Evolutionary conservation across 768 basidiomycete species (phyloP).

Genomic region (Chalciporus sphaerocephalus): DNA sequence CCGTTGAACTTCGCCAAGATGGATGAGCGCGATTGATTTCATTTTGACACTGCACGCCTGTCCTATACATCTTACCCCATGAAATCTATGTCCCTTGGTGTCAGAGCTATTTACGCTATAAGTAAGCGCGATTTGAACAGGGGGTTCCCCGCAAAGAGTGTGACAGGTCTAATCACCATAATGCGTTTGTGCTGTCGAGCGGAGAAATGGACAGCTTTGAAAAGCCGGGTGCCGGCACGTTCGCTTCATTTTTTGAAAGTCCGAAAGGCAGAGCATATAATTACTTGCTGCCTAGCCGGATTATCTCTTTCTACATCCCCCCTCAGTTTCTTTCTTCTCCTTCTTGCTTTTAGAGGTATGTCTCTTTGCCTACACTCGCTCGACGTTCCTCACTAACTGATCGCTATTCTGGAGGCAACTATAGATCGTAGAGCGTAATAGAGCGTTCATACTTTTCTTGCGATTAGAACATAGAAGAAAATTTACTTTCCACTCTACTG

Average conservation of each 20-base stretch:
- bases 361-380: not conserved
- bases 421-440: constrained; percentile 47
- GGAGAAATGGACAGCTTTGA: not conserved
- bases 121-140: constrained; percentile 4
- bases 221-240: constrained; percentile 1
- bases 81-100: constrained; percentile 18
- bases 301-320: constrained; percentile 27
- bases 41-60: constrained; percentile 9
- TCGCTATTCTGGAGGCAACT: constrained; percentile 30
- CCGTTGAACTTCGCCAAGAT: constrained; percentile 46
- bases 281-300: not conserved
- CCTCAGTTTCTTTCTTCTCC: constrained; percentile 27
- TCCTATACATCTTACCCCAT: constrained; percentile 14
- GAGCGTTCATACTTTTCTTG: constrained; percentile 56
- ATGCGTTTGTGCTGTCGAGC: no score
- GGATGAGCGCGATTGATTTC: constrained; percentile 35
- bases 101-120: constrained; percentile 14
- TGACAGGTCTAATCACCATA: not conserved
- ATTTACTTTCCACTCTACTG: constrained; percentile 34
- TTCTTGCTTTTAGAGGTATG: constrained; percentile 32
- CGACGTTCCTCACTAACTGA: not conserved
- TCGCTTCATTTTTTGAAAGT: constrained; percentile 29
- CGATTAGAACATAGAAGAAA: constrained; percentile 36
- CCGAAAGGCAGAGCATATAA: constrained; percentile 23
- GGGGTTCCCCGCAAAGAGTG: constrained; percentile 19